phyloP scores from a whole-genome alignment of 805 yeast genomes.

The Alloascoidea africana region DNA sequence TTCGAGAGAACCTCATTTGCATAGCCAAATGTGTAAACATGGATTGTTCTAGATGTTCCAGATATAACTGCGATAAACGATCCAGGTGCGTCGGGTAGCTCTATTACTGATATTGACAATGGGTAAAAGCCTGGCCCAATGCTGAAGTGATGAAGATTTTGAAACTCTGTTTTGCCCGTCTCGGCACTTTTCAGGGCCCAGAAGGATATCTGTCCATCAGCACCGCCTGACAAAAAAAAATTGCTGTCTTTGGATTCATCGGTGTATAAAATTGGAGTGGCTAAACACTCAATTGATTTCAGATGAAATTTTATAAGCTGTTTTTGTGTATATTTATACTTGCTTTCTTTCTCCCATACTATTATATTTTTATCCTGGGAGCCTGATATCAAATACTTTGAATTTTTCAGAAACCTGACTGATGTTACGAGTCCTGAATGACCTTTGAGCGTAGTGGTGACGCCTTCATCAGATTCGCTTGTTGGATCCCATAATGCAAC shows the following conservation, averaged over 20 bases:
- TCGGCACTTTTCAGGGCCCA: constrained; percentile 11
- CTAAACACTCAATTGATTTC: constrained; percentile 41
- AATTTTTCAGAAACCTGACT: constrained; percentile 38
- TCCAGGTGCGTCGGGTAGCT: constrained; percentile 15
- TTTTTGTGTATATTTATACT: constrained; percentile 13
- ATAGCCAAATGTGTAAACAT: constrained; percentile 31
- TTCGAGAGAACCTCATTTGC: constrained; percentile 7
- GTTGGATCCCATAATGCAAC: constrained; percentile 61
- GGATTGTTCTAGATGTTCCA: constrained; percentile 26
- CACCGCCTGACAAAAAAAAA: constrained; percentile 8
- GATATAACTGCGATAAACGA: constrained; percentile 15
- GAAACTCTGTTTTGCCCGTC: constrained; percentile 12
- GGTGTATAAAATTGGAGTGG: constrained; percentile 31
- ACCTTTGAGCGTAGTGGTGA: constrained; percentile 37
- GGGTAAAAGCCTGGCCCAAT: constrained; percentile 37
- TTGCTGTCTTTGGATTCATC: constrained; percentile 12
- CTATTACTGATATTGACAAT: constrained; percentile 20
- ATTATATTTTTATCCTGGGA: constrained; percentile 51
- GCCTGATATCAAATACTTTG: constrained; percentile 36
- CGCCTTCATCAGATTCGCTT: constrained; percentile 26
- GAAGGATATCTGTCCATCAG: constrained; percentile 12
- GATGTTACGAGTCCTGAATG: constrained; percentile 53
- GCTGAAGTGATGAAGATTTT: constrained; percentile 17
- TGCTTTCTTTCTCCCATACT: constrained; percentile 32
- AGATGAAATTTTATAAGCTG: constrained; percentile 23